Evolutionary conservation across 352 stramenopile species (phyloP), one percentile per base, ranked within the genome.

Genomic region (Globisporangium rhizosaccharum): DNA sequence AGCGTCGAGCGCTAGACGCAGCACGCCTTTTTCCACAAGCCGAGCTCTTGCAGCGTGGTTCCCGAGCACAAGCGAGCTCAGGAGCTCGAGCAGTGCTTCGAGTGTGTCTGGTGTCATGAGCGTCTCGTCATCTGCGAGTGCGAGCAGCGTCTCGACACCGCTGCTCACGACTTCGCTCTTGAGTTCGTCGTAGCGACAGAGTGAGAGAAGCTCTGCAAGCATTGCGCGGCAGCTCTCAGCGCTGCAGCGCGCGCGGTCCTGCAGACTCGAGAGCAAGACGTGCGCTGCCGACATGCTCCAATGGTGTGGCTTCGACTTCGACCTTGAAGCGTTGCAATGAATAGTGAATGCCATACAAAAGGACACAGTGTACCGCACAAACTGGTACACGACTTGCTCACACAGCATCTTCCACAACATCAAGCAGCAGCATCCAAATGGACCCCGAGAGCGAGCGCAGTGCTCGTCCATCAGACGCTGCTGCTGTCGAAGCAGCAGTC

Each of bases 21-120:
- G 20, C 11, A 74, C 70, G 1, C 72, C 72, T 11, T 55, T 59
- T 17, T 62, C 59, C 11, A 60, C 57, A 2, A 71, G 54, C 0
- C 57, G 42, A 2, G 25, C 17, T 28, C 70, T 65, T 20, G 57
- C 61, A 2, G 55, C 41, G 3, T 59, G 30, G 10, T 68, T 70
- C 25, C 75, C 70, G 20, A 71, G 44, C 26, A 71, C 18, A 18
- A 88, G 62, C 44, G 70, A 37, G 36, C 61, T 56, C 0, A 88
- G 51, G 20, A 88, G 44, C 66, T 85, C 71, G 25, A 88, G 53
- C 42, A 85, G 58, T 52, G 71, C 53, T n/a, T 76, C 71, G 1
- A 76, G 47, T 26, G 68, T 57, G 46, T 76, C 67, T 12, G 41
- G 61, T 48, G 42, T 74, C 11, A 20, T 41, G 0, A 56, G 49